phyloP scores from a whole-genome alignment of 2,329 filamentous ascomycete species.

The Alternaria triticina region DNA sequence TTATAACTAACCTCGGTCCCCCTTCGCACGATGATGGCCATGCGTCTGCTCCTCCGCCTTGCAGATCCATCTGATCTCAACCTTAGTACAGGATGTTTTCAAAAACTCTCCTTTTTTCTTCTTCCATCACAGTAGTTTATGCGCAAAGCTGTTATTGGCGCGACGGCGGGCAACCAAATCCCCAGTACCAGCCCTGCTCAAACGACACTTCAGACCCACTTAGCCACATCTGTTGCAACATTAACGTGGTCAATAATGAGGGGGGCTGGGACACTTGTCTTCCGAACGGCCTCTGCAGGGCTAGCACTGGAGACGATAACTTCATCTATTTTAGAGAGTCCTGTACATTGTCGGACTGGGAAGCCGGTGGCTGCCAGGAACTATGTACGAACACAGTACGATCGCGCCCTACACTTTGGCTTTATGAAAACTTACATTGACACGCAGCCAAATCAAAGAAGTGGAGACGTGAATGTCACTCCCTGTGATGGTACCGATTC shows the following conservation, averaged over 20 bases:
- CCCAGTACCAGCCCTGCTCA: background rate
- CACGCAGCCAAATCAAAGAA: background rate
- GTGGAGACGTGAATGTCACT: background rate
- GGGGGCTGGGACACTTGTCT: background rate
- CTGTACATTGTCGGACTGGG: background rate
- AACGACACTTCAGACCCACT: background rate
- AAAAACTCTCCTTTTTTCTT: background rate
- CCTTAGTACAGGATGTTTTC: background rate
- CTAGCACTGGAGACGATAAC: background rate
- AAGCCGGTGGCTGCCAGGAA: background rate
- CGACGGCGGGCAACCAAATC: background rate
- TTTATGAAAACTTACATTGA: background rate
- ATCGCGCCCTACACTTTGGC: background rate
- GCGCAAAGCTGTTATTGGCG: background rate
- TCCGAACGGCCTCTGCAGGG: background rate
- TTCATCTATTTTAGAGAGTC: background rate
- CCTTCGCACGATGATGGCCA: background rate
- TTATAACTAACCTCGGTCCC: background rate
- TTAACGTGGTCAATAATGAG: background rate
- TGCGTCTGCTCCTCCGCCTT: background rate
- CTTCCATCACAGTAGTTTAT: background rate
- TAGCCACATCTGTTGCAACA: background rate
- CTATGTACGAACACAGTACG: background rate
- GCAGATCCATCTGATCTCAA: background rate
- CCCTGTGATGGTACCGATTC: background rate